Evolutionary conservation across 1,284 basidiomycete species (phyloP).

Genomic region (Ceratobasidium sp.): DNA sequence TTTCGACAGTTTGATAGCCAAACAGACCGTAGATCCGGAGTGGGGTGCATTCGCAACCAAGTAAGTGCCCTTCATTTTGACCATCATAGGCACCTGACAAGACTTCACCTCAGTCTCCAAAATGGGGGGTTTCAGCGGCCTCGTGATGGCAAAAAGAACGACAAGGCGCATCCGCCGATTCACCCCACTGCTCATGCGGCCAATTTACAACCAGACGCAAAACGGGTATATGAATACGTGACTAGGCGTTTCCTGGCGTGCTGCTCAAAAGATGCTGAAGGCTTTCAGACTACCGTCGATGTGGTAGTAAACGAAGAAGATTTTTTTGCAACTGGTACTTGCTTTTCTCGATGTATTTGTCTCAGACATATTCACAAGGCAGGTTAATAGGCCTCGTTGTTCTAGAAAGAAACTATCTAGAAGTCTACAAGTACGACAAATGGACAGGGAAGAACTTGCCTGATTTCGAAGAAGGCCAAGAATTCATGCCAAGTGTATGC

Average conservation of each 20-base stretch:
- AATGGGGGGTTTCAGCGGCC: conserved; percentile 81
- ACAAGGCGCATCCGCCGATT: conserved; percentile 98
- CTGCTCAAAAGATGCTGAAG: conserved; percentile 93
- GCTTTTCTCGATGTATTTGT: conserved; percentile 6
- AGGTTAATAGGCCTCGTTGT: conserved; percentile 74
- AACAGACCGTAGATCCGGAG: conserved; percentile 79
- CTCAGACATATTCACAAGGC: neutral
- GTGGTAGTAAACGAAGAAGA: conserved; percentile 84
- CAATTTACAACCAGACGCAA: conserved; percentile 85
- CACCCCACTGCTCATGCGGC: conserved; percentile 92
- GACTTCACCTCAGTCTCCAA: conserved; percentile 64
- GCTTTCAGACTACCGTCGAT: conserved; percentile 88
- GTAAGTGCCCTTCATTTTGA: too few relatives aligned
- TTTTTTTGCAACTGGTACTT: conserved; percentile 81
- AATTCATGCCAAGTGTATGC: conserved; percentile 82
- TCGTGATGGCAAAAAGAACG: conserved; percentile 91
- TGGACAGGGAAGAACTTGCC: conserved; percentile 87
- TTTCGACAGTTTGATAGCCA: conserved; percentile 84
- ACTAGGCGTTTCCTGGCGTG: conserved; percentile 90
- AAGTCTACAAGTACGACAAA: conserved; percentile 95
- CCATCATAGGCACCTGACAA: neutral
- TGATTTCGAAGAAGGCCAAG: conserved; percentile 82
- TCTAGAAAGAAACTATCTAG: conserved; percentile 84
- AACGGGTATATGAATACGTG: conserved; percentile 93
- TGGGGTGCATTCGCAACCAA: conserved; percentile 90